These are phyloP conservation scores for Exutisphaerella laricina DNA, from an alignment of 2,329 filamentous ascomycete species.

Conservation along the genomic window DNA sequence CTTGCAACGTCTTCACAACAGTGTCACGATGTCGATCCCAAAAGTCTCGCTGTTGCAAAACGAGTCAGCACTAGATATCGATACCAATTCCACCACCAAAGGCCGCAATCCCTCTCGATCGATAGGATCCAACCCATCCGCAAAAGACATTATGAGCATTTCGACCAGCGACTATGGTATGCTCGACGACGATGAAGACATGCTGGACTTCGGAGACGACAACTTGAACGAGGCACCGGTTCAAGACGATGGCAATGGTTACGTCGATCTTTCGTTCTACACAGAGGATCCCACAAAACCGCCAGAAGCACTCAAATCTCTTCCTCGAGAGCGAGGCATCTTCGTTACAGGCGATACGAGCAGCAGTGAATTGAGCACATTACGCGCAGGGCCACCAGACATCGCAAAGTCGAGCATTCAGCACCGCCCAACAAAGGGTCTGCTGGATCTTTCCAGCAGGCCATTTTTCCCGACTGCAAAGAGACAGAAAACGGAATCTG, in stretches of 20 bases:
- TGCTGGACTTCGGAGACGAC: slow-evolving; percentile 16
- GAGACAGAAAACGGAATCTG: slow-evolving; percentile 7
- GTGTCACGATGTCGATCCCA: slow-evolving; percentile 20
- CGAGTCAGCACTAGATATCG: too few species aligned
- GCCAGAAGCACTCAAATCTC: too few species aligned
- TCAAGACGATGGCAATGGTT: slow-evolving; percentile 1
- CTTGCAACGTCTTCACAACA: slow-evolving; percentile 25
- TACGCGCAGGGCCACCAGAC: too few species aligned
- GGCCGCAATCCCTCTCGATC: too few species aligned
- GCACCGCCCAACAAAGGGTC: neutral
- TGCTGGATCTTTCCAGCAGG: neutral
- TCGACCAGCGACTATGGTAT: slow-evolving; percentile 22
- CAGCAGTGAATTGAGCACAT: too few species aligned
- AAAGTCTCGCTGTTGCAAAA: slow-evolving; percentile 15
- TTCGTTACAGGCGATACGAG: slow-evolving; percentile 13
- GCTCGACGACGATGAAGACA: slow-evolving; percentile 15
- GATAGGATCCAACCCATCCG: too few species aligned
- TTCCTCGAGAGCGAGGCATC: neutral
- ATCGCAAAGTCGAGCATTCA: too few species aligned
- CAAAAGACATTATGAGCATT: neutral
- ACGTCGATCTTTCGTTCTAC: slow-evolving; percentile 2
- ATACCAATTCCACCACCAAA: too few species aligned
- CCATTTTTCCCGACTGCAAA: slow-evolving; percentile 2
- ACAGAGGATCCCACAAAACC: too few species aligned
- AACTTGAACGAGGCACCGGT: neutral